phyloP scores from a whole-genome alignment of 768 basidiomycete species.

The Collybiopsis luxurians region DNA sequence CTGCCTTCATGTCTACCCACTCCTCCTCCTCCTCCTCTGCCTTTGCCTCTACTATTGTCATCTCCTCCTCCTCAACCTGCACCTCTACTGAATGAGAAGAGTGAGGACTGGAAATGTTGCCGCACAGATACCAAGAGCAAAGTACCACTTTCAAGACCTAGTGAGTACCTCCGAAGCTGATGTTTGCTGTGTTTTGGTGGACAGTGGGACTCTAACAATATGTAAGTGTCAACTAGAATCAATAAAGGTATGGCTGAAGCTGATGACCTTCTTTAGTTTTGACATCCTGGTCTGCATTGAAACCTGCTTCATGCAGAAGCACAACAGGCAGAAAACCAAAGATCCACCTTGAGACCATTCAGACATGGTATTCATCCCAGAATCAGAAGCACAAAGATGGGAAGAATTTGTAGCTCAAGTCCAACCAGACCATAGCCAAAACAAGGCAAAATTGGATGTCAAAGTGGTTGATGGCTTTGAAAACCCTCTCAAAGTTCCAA shows the following conservation, averaged over 20 bases:
- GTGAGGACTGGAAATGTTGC: no score
- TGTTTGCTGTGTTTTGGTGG: constrained; percentile 29
- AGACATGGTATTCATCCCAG: constrained; percentile 17
- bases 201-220: no score
- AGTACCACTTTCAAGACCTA: constrained; percentile 6
- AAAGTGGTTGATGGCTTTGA: constrained; percentile 13
- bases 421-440: neutral
- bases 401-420: constrained; percentile 16
- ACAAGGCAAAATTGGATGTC: neutral
- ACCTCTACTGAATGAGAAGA: no score
- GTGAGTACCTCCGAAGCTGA: constrained; percentile 17
- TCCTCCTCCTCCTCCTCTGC: no score
- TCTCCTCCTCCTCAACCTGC: no score
- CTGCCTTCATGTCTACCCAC: no score
- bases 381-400: constrained; percentile 16
- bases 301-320: no score
- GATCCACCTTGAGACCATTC: constrained; percentile 19
- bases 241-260: no score
- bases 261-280: constrained; percentile 25
- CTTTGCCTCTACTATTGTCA: no score
- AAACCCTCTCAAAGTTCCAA: constrained; percentile 19
- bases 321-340: neutral
- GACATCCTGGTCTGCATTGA: constrained; percentile 34
- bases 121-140: no score
- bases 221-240: no score